A percentile compares a stretch with the other conserved stretches of the same genome.
These are phyloP conservation scores for Chrysoporthe austroafricana DNA, from an alignment of 2,329 filamentous ascomycete species.

Conservation along the genomic window DNA sequence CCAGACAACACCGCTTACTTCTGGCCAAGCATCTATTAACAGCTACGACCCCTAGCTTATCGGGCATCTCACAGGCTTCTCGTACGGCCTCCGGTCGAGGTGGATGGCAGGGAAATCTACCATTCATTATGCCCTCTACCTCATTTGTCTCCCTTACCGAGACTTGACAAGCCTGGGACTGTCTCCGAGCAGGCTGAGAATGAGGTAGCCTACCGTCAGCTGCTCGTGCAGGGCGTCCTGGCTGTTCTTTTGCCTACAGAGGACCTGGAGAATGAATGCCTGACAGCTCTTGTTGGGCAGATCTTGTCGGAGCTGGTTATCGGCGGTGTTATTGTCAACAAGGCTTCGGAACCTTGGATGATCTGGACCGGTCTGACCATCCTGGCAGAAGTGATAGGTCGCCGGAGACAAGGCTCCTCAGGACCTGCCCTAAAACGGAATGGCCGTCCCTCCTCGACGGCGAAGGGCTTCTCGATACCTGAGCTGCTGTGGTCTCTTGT, in stretches of 20 bases:
- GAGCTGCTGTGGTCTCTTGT: conserved; percentile 60
- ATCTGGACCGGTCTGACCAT: conserved; percentile 85
- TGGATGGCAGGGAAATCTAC: conserved; percentile 72
- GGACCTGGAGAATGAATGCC: conserved; percentile 84
- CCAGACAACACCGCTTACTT: neutral
- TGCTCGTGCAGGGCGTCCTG: conserved; percentile 82
- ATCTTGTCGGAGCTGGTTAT: conserved; percentile 90
- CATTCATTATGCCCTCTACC: conserved; percentile 83
- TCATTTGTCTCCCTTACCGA: conserved; percentile 76
- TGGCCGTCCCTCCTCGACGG: conserved; percentile 10
- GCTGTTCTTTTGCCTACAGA: conserved; percentile 88
- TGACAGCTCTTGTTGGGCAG: conserved; percentile 82
- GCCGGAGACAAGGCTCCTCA: conserved; percentile 31
- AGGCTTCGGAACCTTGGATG: conserved; percentile 84
- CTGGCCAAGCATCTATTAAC: conserved; percentile 28
- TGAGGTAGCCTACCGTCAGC: conserved; percentile 82
- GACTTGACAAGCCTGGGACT: conserved; percentile 52
- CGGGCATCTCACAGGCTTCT: conserved; percentile 66
- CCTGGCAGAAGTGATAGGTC: conserved; percentile 51
- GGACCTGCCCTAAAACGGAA: conserved; percentile 28
- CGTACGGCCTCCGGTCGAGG: conserved; percentile 61
- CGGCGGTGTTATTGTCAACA: conserved; percentile 78
- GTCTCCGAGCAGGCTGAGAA: conserved; percentile 70
- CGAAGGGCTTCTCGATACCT: conserved; percentile 45
- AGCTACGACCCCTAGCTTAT: conserved; percentile 60